Evolutionary conservation across 352 stramenopile species (phyloP).

Genomic region (Globisporangium radiosum): DNA sequence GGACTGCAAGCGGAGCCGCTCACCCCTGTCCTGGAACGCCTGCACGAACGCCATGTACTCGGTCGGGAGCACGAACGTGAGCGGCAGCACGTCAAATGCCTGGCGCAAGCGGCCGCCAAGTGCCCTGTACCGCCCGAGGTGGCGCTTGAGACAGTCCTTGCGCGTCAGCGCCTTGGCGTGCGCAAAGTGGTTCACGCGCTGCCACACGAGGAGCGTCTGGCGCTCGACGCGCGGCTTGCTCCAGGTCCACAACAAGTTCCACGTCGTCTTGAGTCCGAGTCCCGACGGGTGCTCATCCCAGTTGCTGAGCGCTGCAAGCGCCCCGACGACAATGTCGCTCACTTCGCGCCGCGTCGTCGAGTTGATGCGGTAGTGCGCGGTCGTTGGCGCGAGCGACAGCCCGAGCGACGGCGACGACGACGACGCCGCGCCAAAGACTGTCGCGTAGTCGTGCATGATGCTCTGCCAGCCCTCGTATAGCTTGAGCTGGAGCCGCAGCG

Average conservation of each 20-base stretch:
- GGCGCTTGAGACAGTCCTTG: conserved; percentile 93
- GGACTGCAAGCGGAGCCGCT: conserved; percentile 7
- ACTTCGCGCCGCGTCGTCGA: conserved; percentile 69
- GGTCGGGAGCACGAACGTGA: conserved; percentile 91
- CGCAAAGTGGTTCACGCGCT: conserved; percentile 94
- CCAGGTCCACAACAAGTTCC: conserved; percentile 91
- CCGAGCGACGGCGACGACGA: conserved; percentile 25
- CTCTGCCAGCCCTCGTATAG: conserved; percentile 77
- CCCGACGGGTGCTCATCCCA: conserved; percentile 78
- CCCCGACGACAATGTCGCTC: conserved; percentile 72
- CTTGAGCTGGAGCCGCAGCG: conserved; percentile 64
- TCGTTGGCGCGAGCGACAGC: conserved; percentile 21
- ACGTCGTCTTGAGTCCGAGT: conserved; percentile 83
- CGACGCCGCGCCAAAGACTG: conserved; percentile 54
- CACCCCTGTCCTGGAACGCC: conserved; percentile 61
- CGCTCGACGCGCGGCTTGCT: conserved; percentile 79
- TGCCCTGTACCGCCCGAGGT: conserved; percentile 56
- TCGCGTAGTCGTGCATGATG: conserved; percentile 85
- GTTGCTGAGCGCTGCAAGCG: conserved; percentile 42
- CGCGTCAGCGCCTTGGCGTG: conserved; percentile 86
- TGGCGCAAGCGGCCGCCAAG: conserved; percentile 42
- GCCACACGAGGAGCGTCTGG: conserved; percentile 84
- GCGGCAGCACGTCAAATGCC: conserved; percentile 87
- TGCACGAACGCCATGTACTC: conserved; percentile 90
- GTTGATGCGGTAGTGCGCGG: conserved; percentile 78